These are phyloP conservation scores for Globisporangium rhizosaccharum DNA, from an alignment of 352 stramenopile species.

Conservation along the genomic window DNA sequence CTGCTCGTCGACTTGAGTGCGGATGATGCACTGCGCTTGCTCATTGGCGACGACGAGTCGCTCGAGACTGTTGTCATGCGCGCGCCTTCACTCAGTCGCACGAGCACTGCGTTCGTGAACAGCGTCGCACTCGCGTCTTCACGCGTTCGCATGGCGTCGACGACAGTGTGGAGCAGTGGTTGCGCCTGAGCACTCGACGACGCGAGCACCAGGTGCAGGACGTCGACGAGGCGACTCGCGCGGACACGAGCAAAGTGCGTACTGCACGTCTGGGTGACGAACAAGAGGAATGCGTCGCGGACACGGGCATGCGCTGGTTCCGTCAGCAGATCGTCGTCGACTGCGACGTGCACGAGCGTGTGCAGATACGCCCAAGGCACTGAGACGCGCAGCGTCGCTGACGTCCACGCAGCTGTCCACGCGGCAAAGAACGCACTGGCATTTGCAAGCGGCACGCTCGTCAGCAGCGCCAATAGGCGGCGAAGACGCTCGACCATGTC, in stretches of 20 bases:
- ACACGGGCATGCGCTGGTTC: conserved; percentile 7
- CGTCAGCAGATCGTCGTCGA: conserved; percentile 4
- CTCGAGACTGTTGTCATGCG: conserved; percentile 1
- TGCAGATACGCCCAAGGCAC: conserved; percentile 41
- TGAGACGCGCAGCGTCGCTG: conserved; percentile 14
- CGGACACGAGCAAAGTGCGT: not conserved
- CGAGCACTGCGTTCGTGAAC: conserved; percentile 13
- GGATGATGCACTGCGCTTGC: not conserved
- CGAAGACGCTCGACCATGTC: conserved; percentile 20
- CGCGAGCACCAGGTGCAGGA: conserved; percentile 6
- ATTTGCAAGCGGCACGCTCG: conserved; percentile 4
- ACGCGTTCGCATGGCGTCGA: conserved; percentile 3
- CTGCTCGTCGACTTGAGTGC: conserved; percentile 1
- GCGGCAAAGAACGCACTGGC: conserved; percentile 32
- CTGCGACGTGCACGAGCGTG: conserved; percentile 15
- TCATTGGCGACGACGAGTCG: not conserved
- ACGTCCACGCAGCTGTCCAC: conserved; percentile 44
- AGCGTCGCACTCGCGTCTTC: not conserved
- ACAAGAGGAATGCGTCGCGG: conserved; percentile 15
- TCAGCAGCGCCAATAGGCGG: conserved; percentile 13
- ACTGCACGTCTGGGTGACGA: conserved; percentile 6
- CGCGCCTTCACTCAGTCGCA: conserved; percentile 6
- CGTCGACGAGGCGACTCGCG: not conserved
- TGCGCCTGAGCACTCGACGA: conserved; percentile 4
- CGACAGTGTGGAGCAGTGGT: conserved; percentile 6